These are phyloP conservation scores for Colletotrichum aenigma DNA, from an alignment of 2,329 filamentous ascomycete species.

Conservation along the genomic window DNA sequence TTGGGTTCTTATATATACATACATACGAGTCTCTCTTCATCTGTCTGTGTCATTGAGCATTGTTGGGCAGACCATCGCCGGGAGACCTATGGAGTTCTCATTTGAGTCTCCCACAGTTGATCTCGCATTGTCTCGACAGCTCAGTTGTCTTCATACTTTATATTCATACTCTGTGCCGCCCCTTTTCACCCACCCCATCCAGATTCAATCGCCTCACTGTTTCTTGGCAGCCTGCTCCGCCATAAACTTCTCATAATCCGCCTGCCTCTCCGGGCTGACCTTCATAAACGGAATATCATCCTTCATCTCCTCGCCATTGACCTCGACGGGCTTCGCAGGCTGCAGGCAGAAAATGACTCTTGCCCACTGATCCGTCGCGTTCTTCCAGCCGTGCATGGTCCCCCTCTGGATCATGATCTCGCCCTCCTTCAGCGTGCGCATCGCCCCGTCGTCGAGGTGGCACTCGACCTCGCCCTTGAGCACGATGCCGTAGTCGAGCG, in stretches of 20 bases:
- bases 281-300: conserved; percentile 15
- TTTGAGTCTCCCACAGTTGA: not conserved
- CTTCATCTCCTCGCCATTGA: conserved; percentile 12
- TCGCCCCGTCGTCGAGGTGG: conserved; percentile 47
- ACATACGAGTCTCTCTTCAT: fast-evolving
- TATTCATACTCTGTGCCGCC: not conserved
- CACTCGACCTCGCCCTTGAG: conserved; percentile 49
- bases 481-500: conserved; percentile 50
- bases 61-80: not conserved
- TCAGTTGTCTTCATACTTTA: not conserved
- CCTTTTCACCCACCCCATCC: not conserved
- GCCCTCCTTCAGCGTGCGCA: conserved; percentile 39
- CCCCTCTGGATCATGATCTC: conserved; percentile 51
- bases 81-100: not conserved
- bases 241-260: conserved; percentile 13
- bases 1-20: fast-evolving
- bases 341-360: conserved; percentile 26
- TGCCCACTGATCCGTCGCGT: conserved; percentile 18
- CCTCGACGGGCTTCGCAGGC: conserved; percentile 39
- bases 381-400: conserved; percentile 40
- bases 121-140: not conserved
- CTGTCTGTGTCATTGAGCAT: not conserved
- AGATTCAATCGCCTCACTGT: not conserved
- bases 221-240: conserved; percentile 3
- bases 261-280: conserved; percentile 11